These are phyloP conservation scores for Calonectria hawksworthii DNA, from an alignment of 2,329 filamentous ascomycete genomes.

Conservation along the genomic window DNA sequence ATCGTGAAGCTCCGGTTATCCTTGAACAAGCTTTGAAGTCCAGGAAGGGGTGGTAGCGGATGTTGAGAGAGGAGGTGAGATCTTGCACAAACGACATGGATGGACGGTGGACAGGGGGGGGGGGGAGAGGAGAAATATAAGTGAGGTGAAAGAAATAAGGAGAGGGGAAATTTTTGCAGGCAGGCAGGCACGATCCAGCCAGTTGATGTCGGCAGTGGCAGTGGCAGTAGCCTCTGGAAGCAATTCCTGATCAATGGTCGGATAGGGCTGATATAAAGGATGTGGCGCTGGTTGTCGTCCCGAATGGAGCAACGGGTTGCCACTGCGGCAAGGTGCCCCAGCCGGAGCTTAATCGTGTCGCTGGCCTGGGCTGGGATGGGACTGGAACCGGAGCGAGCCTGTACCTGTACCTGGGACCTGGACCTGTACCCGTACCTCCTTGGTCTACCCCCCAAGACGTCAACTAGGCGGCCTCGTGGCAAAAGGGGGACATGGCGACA, in stretches of 20 bases:
- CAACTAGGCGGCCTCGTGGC: constrained; percentile 41
- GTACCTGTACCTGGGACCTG: neutral
- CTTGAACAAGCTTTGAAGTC: constrained; percentile 35
- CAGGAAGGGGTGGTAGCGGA: constrained; percentile 28
- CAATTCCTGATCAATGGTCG: constrained; percentile 27
- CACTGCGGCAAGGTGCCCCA: constrained; percentile 39
- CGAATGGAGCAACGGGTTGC: constrained; percentile 37
- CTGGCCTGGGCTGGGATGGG: neutral
- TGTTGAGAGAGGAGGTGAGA: constrained; percentile 31
- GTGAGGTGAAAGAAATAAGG: constrained; percentile 18
- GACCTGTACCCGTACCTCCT: neutral
- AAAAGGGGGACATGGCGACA: constrained; percentile 41
- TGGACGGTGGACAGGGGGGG: constrained; percentile 34
- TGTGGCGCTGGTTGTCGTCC: constrained; percentile 37
- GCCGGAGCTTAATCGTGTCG: constrained; percentile 34
- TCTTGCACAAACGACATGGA: constrained; percentile 44
- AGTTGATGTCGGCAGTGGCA: neutral
- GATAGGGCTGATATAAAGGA: constrained; percentile 48
- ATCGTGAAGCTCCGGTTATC: constrained; percentile 50
- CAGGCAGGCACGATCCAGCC: neutral
- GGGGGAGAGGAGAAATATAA: constrained; percentile 18
- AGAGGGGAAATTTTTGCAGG: constrained; percentile 7
- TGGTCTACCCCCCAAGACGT: constrained; percentile 8
- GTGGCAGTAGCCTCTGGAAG: neutral
- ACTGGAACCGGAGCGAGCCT: neutral